Evolutionary conservation across 2,329 filamentous ascomycete genomes (phyloP).

Genomic region (Ophiostoma perfectum): DNA sequence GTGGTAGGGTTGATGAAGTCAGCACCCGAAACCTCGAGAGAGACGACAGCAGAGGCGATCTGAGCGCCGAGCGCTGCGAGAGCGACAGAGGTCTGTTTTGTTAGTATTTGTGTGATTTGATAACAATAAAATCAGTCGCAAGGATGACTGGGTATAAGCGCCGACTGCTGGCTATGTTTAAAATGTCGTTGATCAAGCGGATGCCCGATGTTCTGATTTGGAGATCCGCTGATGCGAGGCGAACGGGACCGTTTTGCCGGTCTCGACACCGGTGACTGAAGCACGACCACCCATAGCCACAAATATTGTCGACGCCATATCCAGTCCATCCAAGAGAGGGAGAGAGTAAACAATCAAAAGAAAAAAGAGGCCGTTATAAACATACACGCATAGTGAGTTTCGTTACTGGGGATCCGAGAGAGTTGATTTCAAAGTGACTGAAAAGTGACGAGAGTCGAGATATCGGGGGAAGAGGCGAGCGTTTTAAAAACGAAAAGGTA

Average conservation of each 20-base stretch:
- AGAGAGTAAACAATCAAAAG: background rate
- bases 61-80: slow-evolving; percentile 51
- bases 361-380: background rate
- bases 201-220: no score
- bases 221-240: no score
- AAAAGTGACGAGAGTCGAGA: background rate
- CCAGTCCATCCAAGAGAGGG: no score
- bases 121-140: no score
- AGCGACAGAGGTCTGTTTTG: slow-evolving; percentile 37
- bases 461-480: background rate
- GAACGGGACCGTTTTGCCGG: no score
- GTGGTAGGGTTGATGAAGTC: slow-evolving; percentile 56
- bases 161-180: no score
- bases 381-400: slow-evolving; percentile 22
- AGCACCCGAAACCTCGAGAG: slow-evolving; percentile 52
- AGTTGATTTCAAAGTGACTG: background rate
- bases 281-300: no score
- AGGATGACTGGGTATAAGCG: no score
- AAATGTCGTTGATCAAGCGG: no score
- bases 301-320: background rate
- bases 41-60: slow-evolving; percentile 50
- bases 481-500: background rate
- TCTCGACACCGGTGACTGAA: no score
- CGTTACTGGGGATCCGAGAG: background rate
- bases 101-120: background rate